A percentile compares a stretch with the other conserved stretches of the same genome.
These are phyloP conservation scores for Aspergillus sp. DNA, from an alignment of 2,329 filamentous ascomycete genomes.

Conservation along the genomic window DNA sequence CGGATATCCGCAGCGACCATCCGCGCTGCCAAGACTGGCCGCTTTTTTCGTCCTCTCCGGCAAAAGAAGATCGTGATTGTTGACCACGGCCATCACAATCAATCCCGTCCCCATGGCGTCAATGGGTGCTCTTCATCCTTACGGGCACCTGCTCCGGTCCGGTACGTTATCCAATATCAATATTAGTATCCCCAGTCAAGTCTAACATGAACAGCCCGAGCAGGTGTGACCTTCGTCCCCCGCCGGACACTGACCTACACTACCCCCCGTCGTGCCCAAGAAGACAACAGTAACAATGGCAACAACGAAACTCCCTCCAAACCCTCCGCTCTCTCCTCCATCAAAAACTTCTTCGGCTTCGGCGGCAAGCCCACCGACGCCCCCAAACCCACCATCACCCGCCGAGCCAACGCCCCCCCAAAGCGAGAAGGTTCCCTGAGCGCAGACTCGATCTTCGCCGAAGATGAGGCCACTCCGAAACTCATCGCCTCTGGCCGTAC, in stretches of 20 bases:
- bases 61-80: not conserved
- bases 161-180: constrained; percentile 18
- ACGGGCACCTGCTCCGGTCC: constrained; percentile 33
- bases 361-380: constrained; percentile 14
- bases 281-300: constrained; percentile 14
- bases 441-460: constrained; percentile 37
- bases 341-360: constrained; percentile 28
- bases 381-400: constrained; percentile 23
- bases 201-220: constrained; percentile 21
- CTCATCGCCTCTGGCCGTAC: constrained; percentile 20
- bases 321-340: constrained; percentile 22
- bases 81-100: not conserved
- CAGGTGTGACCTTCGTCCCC: constrained; percentile 26
- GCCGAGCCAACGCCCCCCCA: constrained; percentile 21
- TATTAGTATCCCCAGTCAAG: not conserved
- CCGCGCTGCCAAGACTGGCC: not conserved
- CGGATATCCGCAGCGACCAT: not conserved
- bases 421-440: constrained; percentile 30
- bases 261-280: constrained; percentile 21
- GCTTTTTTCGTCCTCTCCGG: not conserved
- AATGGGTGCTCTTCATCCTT: constrained; percentile 31
- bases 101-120: constrained; percentile 27
- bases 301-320: constrained; percentile 13
- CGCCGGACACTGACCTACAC: constrained; percentile 32
- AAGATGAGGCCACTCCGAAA: constrained; percentile 24